phyloP scores from a whole-genome alignment of 177 flowering plant species.

The Telopea speciosissima region DNA sequence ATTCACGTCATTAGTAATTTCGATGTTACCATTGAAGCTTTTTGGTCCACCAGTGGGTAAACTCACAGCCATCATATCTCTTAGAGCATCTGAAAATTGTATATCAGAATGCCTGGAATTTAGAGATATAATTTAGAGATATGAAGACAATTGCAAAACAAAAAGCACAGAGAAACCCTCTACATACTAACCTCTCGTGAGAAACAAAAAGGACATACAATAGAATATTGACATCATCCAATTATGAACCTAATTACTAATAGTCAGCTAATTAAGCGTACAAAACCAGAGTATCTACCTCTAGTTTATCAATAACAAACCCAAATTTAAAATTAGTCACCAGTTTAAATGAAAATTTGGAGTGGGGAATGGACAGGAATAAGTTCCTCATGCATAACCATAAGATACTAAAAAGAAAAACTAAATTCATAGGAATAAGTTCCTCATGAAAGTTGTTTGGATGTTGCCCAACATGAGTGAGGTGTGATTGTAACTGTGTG shows the following conservation, averaged over 20 bases:
- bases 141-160: neutral
- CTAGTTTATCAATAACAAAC: too few species aligned
- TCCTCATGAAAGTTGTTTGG: too few species aligned
- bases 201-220: neutral
- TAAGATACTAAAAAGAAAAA: too few species aligned
- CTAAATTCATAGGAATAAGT: too few species aligned
- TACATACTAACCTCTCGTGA: neutral
- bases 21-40: neutral
- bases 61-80: conserved; percentile 15
- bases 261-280: neutral
- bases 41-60: conserved; percentile 5
- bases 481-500: too few species aligned
- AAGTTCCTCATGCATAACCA: too few species aligned
- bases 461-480: too few species aligned
- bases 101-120: conserved; percentile 9
- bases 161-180: too few species aligned
- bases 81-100: neutral
- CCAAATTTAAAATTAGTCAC: neutral
- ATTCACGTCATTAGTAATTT: neutral
- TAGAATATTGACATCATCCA: neutral
- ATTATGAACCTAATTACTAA: neutral
- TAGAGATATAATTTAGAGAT: too few species aligned
- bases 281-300: neutral
- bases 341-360: too few species aligned
- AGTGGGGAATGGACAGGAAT: too few species aligned